Evolutionary conservation across 495 filamentous ascomycete genomes (phyloP).

Genomic region (Penicillium paxilli): DNA sequence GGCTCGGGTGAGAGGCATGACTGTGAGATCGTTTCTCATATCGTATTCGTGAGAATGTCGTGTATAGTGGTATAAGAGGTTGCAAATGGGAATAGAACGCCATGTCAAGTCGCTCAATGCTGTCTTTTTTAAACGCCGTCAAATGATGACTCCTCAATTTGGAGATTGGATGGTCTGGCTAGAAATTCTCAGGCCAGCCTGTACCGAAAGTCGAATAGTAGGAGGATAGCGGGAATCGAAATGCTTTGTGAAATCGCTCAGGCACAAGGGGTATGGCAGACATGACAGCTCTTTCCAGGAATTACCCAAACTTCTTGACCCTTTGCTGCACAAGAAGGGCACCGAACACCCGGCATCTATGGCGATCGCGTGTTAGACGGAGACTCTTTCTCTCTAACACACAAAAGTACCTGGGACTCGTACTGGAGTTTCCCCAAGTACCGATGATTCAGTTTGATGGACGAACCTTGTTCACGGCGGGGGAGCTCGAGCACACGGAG

Average conservation of each 20-base stretch:
- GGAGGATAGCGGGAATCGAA: neutral
- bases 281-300: slow-evolving; percentile 50
- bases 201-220: neutral
- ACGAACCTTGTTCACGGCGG: slow-evolving; percentile 24
- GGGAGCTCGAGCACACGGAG: slow-evolving; percentile 14
- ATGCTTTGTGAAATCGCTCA: slow-evolving; percentile 2
- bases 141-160: neutral
- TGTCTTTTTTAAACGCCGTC: neutral
- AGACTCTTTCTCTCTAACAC: too few relatives aligned
- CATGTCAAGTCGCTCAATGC: neutral
- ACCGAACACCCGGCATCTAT: slow-evolving; percentile 53
- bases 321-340: slow-evolving; percentile 38
- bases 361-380: slow-evolving; percentile 1
- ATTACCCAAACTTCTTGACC: slow-evolving; percentile 52
- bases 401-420: neutral
- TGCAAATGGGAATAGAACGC: neutral
- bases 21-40: neutral
- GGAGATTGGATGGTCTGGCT: neutral
- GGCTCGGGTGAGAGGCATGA: neutral
- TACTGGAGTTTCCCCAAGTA: neutral
- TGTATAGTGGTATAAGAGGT: neutral
- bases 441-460: neutral
- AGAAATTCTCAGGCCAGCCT: neutral
- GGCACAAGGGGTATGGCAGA: slow-evolving; percentile 41
- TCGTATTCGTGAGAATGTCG: neutral